phyloP scores from a whole-genome alignment of 768 basidiomycete species.

The Leucocoprinus birnbaumii region DNA sequence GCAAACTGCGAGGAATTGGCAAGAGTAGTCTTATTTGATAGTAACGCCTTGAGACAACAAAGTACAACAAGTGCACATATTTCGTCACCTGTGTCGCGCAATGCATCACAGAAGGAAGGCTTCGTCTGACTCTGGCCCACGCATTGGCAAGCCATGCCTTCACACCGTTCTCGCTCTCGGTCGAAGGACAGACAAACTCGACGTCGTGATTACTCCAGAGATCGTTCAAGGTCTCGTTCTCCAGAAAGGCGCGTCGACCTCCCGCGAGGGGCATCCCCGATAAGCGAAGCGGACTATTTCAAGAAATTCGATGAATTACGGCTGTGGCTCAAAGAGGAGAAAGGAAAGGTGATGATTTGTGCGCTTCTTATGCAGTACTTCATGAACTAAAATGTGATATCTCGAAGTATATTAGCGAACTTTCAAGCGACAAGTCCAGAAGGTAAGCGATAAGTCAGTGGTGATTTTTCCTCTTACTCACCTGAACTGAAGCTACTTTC shows the following conservation, averaged over 20 bases:
- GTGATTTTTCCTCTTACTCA: conserved; percentile 18
- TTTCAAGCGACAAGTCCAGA: conserved; percentile 78
- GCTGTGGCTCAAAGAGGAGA: conserved; percentile 77
- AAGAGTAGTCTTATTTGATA: no score
- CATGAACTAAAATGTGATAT: not conserved
- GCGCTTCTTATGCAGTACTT: not conserved
- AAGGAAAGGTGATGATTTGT: conserved; percentile 33
- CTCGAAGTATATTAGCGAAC: conserved; percentile 78
- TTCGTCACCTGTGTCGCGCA: not conserved
- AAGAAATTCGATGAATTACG: conserved; percentile 85
- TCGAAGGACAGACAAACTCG: conserved; percentile 19
- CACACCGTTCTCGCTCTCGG: conserved; percentile 34
- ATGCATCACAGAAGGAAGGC: no score
- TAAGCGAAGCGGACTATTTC: conserved; percentile 87
- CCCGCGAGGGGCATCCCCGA: conserved; percentile 55
- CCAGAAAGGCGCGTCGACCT: conserved; percentile 42
- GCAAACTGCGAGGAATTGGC: no score
- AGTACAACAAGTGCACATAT: conserved; percentile 1
- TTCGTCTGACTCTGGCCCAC: not conserved
- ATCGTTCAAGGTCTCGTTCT: conserved; percentile 40
- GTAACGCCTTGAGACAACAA: not conserved
- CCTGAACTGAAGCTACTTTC: conserved; percentile 70
- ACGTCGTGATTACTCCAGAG: conserved; percentile 22
- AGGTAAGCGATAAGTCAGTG: conserved; percentile 45
- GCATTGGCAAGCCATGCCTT: conserved; percentile 24